A percentile compares a stretch with the other conserved stretches of the same genome.
Evolutionary conservation across 139 green algal species (phyloP).

Genomic region (Auxenochlorella pyrenoidosa): DNA sequence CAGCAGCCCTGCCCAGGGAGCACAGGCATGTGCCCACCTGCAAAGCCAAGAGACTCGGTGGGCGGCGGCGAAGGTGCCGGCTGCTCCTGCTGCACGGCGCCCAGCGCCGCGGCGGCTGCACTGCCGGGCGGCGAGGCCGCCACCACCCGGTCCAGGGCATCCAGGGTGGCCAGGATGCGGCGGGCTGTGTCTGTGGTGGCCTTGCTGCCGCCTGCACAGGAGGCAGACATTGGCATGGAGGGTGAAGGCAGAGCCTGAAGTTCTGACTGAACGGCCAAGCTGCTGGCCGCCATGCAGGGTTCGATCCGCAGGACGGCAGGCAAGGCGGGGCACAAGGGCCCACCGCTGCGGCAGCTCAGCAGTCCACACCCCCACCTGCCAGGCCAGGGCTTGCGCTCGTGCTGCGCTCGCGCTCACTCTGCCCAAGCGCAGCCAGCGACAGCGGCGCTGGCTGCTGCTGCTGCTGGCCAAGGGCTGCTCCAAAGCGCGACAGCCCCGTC

Average conservation of each 20-base stretch:
- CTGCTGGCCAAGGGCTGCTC: not conserved
- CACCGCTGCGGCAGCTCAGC: not conserved
- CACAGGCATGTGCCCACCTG: not conserved
- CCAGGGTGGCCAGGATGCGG: constrained; percentile 51
- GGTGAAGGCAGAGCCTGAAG: no score
- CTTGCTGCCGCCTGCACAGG: not conserved
- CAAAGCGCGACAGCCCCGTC: constrained; percentile 9
- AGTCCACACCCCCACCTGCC: not conserved
- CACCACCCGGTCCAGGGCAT: constrained; percentile 43
- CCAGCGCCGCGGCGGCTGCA: not conserved
- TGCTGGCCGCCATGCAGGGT: not conserved
- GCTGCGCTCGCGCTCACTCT: constrained; percentile 12
- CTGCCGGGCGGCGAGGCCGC: constrained; percentile 8
- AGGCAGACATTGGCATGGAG: not conserved
- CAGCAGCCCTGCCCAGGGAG: no score
- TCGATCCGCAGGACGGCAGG: not conserved
- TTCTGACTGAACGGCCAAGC: no score
- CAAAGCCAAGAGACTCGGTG: constrained; percentile 43
- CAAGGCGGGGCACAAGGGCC: not conserved
- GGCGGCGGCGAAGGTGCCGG: constrained; percentile 9
- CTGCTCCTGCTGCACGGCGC: not conserved
- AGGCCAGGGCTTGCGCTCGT: not conserved
- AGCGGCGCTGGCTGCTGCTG: not conserved
- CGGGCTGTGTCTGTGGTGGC: constrained; percentile 52
- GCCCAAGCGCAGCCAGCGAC: not conserved